Percentiles rank a stretch among this genome's conserved stretches.
These are phyloP conservation scores for Fusarium euwallaceae DNA, from an alignment of 2,329 filamentous ascomycete species.

Conservation along the genomic window DNA sequence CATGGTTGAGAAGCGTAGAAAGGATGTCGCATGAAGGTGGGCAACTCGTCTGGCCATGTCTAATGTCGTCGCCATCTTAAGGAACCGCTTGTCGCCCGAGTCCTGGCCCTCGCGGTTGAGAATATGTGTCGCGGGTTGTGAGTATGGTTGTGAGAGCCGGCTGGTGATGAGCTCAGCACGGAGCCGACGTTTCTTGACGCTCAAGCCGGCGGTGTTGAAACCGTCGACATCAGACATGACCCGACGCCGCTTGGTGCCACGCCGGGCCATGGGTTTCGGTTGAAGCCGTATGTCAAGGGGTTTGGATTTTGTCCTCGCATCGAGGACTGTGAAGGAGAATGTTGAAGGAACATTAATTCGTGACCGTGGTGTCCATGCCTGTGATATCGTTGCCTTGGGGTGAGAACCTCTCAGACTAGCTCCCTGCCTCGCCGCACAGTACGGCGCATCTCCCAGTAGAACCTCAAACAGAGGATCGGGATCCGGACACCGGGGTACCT, in stretches of 20 bases:
- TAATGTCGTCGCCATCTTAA: constrained; percentile 61
- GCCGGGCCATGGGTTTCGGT: background rate
- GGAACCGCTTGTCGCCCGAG: constrained; percentile 61
- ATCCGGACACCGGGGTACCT: constrained; percentile 41
- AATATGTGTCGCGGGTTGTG: constrained; percentile 77
- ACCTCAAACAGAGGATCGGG: constrained; percentile 40
- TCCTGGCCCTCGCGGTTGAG: constrained; percentile 68
- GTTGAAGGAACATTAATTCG: background rate
- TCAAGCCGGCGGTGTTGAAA: constrained; percentile 62
- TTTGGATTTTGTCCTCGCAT: constrained; percentile 4
- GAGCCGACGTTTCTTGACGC: constrained; percentile 76
- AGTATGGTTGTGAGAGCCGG: constrained; percentile 77
- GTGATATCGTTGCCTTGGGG: background rate
- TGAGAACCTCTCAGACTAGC: background rate
- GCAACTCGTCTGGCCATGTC: constrained; percentile 55
- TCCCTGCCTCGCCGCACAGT: constrained; percentile 2
- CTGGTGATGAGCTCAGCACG: constrained; percentile 76
- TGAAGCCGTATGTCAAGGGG: constrained; percentile 27
- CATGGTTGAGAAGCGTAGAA: constrained; percentile 75
- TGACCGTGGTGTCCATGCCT: constrained; percentile 6
- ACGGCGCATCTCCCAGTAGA: constrained; percentile 31
- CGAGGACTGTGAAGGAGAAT: constrained; percentile 34
- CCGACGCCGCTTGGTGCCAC: constrained; percentile 64
- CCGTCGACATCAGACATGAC: constrained; percentile 71
- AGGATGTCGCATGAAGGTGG: constrained; percentile 62